phyloP scores from a whole-genome alignment of 176 grass and related monocot genomes.

The Bromus sterilis region DNA sequence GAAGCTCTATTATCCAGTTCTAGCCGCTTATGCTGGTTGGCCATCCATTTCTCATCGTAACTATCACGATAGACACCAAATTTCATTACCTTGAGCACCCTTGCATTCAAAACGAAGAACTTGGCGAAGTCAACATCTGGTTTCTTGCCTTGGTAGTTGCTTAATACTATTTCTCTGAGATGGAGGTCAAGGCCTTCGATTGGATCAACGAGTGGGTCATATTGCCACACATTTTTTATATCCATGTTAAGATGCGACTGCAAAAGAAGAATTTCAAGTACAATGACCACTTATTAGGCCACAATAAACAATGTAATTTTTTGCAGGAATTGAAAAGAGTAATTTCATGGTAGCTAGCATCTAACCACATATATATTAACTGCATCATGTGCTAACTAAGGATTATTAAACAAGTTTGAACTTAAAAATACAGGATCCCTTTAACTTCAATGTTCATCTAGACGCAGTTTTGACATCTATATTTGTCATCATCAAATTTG shows the following conservation, averaged over 20 bases:
- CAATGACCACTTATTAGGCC: not conserved
- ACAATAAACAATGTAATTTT: not conserved
- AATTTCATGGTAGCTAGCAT: not conserved
- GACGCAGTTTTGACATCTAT: not conserved
- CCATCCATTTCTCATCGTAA: not conserved
- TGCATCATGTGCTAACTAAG: not conserved
- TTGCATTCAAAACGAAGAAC: not conserved
- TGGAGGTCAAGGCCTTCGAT: not conserved
- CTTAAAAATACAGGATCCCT: not conserved
- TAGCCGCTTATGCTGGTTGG: not conserved
- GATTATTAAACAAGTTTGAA: not conserved
- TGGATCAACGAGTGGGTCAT: not conserved
- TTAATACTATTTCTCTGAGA: not conserved
- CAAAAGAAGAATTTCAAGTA: not conserved
- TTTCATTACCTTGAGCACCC: not conserved
- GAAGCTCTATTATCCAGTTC: not conserved
- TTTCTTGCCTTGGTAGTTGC: not conserved
- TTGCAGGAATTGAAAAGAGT: not conserved
- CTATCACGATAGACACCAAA: not conserved
- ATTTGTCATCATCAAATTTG: not conserved
- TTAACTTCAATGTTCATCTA: not conserved
- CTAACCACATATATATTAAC: not conserved
- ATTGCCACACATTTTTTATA: not conserved
- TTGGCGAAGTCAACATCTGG: not conserved
- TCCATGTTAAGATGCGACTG: not conserved